phyloP scores from a whole-genome alignment of 2,329 filamentous ascomycete species.

The Neonectria punicea region DNA sequence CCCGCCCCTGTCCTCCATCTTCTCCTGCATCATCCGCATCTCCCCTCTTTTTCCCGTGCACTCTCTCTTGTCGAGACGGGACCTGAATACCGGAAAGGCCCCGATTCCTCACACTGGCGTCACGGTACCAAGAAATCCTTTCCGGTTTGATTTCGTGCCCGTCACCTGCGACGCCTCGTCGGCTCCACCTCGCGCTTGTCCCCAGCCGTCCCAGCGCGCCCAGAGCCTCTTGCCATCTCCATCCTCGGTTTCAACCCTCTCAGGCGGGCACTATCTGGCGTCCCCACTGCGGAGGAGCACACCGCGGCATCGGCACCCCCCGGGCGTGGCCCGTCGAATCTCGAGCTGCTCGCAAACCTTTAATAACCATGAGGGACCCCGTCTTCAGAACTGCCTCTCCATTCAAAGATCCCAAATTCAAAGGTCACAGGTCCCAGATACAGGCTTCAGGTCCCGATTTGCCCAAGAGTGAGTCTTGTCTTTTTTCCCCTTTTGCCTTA shows the following conservation, averaged over 20 bases:
- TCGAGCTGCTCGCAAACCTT: slow-evolving; percentile 43
- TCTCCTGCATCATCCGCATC: slow-evolving; percentile 27
- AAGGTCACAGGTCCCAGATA: slow-evolving; percentile 53
- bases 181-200: slow-evolving; percentile 45
- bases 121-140: slow-evolving; percentile 44
- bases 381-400: slow-evolving; percentile 51
- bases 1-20: not conserved
- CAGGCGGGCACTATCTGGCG: slow-evolving; percentile 42
- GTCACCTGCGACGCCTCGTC: slow-evolving; percentile 43
- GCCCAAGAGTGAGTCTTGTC: slow-evolving; percentile 53
- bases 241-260: slow-evolving; percentile 44
- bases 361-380: slow-evolving; percentile 57
- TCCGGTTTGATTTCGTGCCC: slow-evolving; percentile 51
- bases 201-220: slow-evolving; percentile 21
- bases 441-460: slow-evolving; percentile 52
- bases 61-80: not conserved
- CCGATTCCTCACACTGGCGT: slow-evolving; percentile 18
- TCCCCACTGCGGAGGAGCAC: slow-evolving; percentile 40
- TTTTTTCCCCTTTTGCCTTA: slow-evolving; percentile 9
- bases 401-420: slow-evolving; percentile 52
- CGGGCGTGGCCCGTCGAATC: slow-evolving; percentile 37
- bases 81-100: not conserved
- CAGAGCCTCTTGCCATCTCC: slow-evolving; percentile 35
- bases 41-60: slow-evolving; percentile 21
- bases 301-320: slow-evolving; percentile 40